Percentiles rank a stretch among this genome's conserved stretches.
Conservation (phyloP, 148 eudicot genomes). For the Rheum nobile region DNA sequence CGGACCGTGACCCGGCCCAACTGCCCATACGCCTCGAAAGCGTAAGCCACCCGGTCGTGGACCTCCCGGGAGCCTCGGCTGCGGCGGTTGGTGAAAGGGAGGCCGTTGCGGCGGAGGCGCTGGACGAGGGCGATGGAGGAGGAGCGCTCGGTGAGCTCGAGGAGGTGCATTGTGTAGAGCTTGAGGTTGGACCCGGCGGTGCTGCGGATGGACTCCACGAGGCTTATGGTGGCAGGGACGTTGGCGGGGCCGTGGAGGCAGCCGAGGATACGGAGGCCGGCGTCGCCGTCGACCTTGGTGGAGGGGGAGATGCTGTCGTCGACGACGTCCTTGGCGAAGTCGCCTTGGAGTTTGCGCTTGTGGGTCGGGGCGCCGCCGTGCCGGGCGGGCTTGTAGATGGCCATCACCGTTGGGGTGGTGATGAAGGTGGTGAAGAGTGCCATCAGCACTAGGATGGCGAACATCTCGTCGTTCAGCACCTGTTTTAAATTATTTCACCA, state of each 20-base stretch:
- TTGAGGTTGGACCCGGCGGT: slow-evolving; percentile 19
- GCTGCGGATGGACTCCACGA: slow-evolving; percentile 43
- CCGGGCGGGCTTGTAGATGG: slow-evolving; percentile 45
- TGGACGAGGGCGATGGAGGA: slow-evolving; percentile 52
- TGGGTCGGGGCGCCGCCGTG: slow-evolving; percentile 7
- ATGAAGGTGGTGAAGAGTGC: slow-evolving; percentile 63
- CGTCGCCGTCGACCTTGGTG: not conserved
- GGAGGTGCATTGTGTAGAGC: slow-evolving; percentile 48
- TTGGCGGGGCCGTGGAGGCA: slow-evolving; percentile 41
- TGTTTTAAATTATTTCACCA: slow-evolving; percentile 9
- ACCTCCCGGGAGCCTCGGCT: slow-evolving; percentile 14
- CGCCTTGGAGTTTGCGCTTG: slow-evolving; percentile 20
- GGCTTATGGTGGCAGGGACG: slow-evolving; percentile 34
- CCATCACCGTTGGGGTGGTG: slow-evolving; percentile 54
- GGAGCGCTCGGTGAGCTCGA: slow-evolving; percentile 44
- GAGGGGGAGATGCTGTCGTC: not conserved
- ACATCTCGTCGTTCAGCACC: slow-evolving; percentile 62
- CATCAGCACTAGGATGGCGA: slow-evolving; percentile 61
- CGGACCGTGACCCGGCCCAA: slow-evolving; percentile 45
- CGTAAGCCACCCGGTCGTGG: slow-evolving; percentile 24
- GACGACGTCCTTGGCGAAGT: slow-evolving; percentile 6
- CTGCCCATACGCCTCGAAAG: slow-evolving; percentile 57
- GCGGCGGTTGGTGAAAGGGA: slow-evolving; percentile 23
- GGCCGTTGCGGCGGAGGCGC: slow-evolving; percentile 38
- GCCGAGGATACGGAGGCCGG: slow-evolving; percentile 27